These are phyloP conservation scores for Geotrichum macrosporum DNA, from an alignment of 1,139 yeast species.

Conservation along the genomic window DNA sequence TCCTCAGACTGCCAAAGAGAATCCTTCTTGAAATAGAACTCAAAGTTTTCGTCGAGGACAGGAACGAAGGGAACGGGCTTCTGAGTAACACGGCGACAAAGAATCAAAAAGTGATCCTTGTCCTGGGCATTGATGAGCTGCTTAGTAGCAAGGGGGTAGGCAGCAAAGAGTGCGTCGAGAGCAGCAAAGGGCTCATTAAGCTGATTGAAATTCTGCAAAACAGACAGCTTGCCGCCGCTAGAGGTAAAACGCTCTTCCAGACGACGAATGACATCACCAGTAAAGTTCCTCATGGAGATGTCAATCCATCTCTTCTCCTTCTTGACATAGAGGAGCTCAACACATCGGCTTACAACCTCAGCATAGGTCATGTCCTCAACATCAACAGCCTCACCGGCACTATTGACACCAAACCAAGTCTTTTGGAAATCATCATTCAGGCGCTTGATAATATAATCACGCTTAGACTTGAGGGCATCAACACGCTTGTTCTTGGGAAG, in stretches of 20 bases:
- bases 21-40: constrained; percentile 95
- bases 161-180: constrained; percentile 55
- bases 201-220: constrained; percentile 68
- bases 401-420: constrained; percentile 89
- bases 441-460: constrained; percentile 74
- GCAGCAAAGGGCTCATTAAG: constrained; percentile 63
- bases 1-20: constrained; percentile 99
- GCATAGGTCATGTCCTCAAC: constrained; percentile 92
- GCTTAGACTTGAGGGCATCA: constrained; percentile 77
- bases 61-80: constrained; percentile 99
- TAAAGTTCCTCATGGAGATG: constrained; percentile 73
- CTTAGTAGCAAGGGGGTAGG: constrained; percentile 66
- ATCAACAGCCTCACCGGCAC: constrained; percentile 76
- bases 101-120: constrained; percentile 82
- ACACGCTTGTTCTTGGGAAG: constrained; percentile 86
- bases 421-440: constrained; percentile 94
- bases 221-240: constrained; percentile 47
- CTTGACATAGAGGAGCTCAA: constrained; percentile 82
- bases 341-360: constrained; percentile 82
- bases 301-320: constrained; percentile 88
- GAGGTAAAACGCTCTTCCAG: constrained; percentile 92
- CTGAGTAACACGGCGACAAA: constrained; percentile 79
- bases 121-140: constrained; percentile 95
- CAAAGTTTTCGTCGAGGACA: constrained; percentile 87
- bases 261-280: constrained; percentile 84